A percentile compares a stretch with the other conserved stretches of the same genome.
Conservation (phyloP, 306 rosid genomes). For the Hippophae tibetana region DNA sequence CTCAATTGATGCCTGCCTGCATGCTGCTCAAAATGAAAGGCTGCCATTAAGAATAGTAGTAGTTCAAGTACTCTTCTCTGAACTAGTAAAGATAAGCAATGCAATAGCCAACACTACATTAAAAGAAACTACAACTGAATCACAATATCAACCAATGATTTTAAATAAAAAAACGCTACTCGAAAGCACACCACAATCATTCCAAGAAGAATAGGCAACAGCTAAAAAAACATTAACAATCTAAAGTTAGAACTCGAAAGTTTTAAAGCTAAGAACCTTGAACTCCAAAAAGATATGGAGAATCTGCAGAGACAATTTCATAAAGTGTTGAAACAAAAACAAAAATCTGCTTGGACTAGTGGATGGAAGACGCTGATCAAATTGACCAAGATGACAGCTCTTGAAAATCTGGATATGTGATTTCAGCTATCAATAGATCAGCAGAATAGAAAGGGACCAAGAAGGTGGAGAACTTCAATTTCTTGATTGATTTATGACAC, state of each 20-base stretch:
- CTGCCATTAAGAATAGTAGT: conserved; percentile 92
- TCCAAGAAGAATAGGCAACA: conserved; percentile 92
- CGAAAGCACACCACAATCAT: conserved; percentile 86
- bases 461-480: conserved; percentile 96
- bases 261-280: conserved; percentile 71
- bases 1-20: conserved; percentile 95
- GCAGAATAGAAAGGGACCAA: conserved; percentile 47
- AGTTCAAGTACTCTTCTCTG: conserved; percentile 94
- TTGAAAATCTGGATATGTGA: conserved; percentile 46
- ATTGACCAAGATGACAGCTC: conserved; percentile 44
- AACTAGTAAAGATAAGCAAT: conserved; percentile 85
- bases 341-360: conserved; percentile 78
- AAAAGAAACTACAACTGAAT: conserved; percentile 48
- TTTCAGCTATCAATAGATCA: conserved; percentile 27
- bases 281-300: conserved; percentile 82
- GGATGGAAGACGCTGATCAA: conserved; percentile 97
- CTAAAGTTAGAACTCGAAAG: conserved; percentile 87
- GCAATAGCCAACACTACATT: conserved; percentile 55
- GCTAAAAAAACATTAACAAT: conserved; percentile 87
- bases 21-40: conserved; percentile 94
- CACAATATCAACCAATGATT: conserved; percentile 56
- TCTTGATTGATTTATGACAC: conserved; percentile 26
- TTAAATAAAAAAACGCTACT: conserved; percentile 68
- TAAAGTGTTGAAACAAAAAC: conserved; percentile 72
- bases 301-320: conserved; percentile 85